Evolutionary conservation across 768 basidiomycete genomes (phyloP).

Genomic region (Chiua virens): DNA sequence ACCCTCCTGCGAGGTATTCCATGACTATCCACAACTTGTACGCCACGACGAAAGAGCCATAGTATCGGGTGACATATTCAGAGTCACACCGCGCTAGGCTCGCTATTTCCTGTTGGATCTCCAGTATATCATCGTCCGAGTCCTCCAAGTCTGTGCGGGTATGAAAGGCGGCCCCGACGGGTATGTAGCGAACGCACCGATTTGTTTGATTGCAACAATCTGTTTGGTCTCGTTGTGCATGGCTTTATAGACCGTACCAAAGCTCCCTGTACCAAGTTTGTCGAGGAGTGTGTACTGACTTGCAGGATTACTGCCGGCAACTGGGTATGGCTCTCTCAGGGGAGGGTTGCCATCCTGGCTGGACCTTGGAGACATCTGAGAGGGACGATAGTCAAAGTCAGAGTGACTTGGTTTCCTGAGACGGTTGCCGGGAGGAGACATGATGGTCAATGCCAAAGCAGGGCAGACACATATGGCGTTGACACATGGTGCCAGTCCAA

Average conservation of each 20-base stretch:
- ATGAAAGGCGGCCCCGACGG: conserved; percentile 5
- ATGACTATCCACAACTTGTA: conserved; percentile 99
- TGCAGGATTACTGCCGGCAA: conserved; percentile 78
- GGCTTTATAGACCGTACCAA: conserved; percentile 97
- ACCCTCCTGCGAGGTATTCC: conserved; percentile 99
- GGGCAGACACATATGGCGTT: conserved; percentile 6
- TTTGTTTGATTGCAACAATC: conserved; percentile 97
- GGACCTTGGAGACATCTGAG: conserved; percentile 47
- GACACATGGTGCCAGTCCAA: conserved; percentile 16
- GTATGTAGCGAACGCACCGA: conserved; percentile 57
- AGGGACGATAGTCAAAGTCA: conserved; percentile 39
- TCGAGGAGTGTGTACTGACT: conserved; percentile 91
- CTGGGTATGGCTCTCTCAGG: conserved; percentile 60
- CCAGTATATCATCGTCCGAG: conserved; percentile 97
- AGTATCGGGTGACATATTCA: conserved; percentile 94
- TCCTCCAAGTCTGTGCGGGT: conserved; percentile 81
- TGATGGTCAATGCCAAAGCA: conserved; percentile 32
- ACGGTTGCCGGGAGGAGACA: conserved; percentile 40
- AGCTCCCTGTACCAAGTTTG: conserved; percentile 96
- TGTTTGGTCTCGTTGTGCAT: conserved; percentile 93
- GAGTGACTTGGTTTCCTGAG: conserved; percentile 40
- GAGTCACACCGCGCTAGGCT: conserved; percentile 95
- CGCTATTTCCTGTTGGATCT: conserved; percentile 98
- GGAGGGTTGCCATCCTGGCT: conserved; percentile 40
- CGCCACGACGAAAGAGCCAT: conserved; percentile 93